phyloP scores from a whole-genome alignment of 225 moss, liverwort and hornwort genomes.

The Pseudisothecium myosuroides region DNA sequence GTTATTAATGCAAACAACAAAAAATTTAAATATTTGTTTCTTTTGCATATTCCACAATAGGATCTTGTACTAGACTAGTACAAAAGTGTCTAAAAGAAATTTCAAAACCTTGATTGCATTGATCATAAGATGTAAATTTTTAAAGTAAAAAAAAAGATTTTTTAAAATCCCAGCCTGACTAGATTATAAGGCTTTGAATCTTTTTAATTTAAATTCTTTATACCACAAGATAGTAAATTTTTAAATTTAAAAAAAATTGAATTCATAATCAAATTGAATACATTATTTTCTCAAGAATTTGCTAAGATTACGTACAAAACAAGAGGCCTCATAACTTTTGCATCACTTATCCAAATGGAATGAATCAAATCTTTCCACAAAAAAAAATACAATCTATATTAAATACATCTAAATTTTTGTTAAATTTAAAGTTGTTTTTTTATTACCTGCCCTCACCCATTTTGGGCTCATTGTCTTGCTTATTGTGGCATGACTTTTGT shows the following conservation, averaged over 20 bases:
- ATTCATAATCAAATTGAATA: too few species aligned
- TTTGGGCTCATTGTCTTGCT: too few species aligned
- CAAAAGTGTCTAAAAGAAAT: neutral
- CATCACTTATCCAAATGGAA: neutral
- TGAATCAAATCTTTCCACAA: neutral
- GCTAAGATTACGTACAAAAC: neutral
- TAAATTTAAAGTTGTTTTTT: too few species aligned
- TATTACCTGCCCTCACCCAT: accelerated
- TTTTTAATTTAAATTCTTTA: accelerated
- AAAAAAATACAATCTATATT: neutral
- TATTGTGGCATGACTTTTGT: neutral
- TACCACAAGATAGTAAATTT: neutral
- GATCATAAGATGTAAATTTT: neutral
- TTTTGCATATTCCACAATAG: neutral
- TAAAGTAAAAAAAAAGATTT: neutral
- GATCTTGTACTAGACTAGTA: neutral
- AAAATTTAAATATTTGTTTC: neutral
- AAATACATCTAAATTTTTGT: too few species aligned
- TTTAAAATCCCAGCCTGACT: neutral
- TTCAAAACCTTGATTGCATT: neutral
- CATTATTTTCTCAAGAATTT: neutral
- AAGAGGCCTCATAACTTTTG: neutral
- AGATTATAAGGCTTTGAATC: neutral
- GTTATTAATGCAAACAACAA: neutral
- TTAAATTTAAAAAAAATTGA: too few species aligned